Conservation (phyloP, 2,329 filamentous ascomycete species). For the Biscogniauxia mediterranea region DNA sequence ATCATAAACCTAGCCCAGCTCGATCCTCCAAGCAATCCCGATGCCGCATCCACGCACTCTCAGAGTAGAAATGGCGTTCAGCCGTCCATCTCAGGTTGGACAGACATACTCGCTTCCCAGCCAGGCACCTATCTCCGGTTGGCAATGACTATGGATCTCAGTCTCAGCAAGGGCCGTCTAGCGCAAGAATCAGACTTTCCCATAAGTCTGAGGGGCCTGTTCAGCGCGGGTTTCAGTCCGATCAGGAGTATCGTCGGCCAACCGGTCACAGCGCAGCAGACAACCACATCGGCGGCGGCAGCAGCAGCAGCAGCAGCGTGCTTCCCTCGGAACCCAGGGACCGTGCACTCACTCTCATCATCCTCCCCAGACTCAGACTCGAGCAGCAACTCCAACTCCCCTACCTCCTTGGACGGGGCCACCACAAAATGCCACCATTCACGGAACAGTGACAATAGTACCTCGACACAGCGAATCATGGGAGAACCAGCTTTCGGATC, state of each 20-base stretch:
- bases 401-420: constrained; percentile 17
- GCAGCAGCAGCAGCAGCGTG: neutral
- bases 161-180: constrained; percentile 41
- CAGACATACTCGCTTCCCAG: constrained; percentile 40
- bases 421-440: neutral
- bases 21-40: constrained; percentile 25
- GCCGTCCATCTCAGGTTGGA: constrained; percentile 38
- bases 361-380: constrained; percentile 26
- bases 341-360: constrained; percentile 28
- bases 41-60: constrained; percentile 7
- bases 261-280: neutral
- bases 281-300: neutral
- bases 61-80: constrained; percentile 14
- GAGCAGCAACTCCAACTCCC: constrained; percentile 18
- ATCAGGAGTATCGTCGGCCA: constrained; percentile 32
- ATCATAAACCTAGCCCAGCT: constrained; percentile 42
- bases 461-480: neutral
- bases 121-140: constrained; percentile 42
- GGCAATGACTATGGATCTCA: constrained; percentile 43
- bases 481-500: neutral
- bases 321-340: constrained; percentile 18
- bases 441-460: neutral
- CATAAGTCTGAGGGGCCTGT: constrained; percentile 37
- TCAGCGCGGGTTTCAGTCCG: constrained; percentile 38
- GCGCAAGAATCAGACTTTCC: constrained; percentile 42